phyloP scores from a whole-genome alignment of 164 flowering plant species.

The Magnolia sinica region DNA sequence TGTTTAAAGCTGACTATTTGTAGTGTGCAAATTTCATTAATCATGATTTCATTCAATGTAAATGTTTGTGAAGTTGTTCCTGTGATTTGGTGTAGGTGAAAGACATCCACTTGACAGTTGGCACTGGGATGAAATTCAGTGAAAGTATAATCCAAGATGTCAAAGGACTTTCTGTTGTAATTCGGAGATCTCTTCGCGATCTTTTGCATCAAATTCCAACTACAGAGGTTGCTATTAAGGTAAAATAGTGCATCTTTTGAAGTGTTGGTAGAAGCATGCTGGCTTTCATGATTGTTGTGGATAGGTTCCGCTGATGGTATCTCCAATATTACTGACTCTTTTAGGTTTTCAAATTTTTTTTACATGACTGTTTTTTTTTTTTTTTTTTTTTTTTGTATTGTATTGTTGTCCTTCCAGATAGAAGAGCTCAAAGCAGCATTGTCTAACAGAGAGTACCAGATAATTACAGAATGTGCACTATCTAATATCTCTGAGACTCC shows the following conservation, averaged over 20 bases:
- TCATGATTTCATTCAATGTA: background rate
- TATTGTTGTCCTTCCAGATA: constrained; percentile 40
- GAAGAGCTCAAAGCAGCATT: constrained; percentile 73
- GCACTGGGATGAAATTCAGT: constrained; percentile 56
- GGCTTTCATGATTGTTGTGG: background rate
- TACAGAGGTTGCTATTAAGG: constrained; percentile 65
- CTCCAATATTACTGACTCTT: background rate
- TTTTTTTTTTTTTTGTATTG: background rate
- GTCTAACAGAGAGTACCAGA: constrained; percentile 81
- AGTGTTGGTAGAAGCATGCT: background rate
- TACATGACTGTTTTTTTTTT: background rate
- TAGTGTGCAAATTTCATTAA: background rate
- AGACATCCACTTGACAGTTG: constrained; percentile 82
- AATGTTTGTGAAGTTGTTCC: background rate
- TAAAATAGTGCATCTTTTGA: constrained; percentile 19
- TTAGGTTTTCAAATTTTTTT: background rate
- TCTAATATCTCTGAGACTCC: constrained; percentile 86
- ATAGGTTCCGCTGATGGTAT: background rate
- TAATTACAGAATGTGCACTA: constrained; percentile 79
- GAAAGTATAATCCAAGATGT: constrained; percentile 89
- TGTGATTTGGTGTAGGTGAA: constrained; percentile 47
- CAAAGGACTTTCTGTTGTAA: constrained; percentile 73
- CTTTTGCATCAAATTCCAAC: constrained; percentile 78
- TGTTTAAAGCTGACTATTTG: background rate
- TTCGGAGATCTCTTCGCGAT: constrained; percentile 85